Evolutionary conservation across 228 moss, liverwort and hornwort species (phyloP), one percentile per base, ranked within the genome.

Genomic region (Sphagnum magellanicum): DNA sequence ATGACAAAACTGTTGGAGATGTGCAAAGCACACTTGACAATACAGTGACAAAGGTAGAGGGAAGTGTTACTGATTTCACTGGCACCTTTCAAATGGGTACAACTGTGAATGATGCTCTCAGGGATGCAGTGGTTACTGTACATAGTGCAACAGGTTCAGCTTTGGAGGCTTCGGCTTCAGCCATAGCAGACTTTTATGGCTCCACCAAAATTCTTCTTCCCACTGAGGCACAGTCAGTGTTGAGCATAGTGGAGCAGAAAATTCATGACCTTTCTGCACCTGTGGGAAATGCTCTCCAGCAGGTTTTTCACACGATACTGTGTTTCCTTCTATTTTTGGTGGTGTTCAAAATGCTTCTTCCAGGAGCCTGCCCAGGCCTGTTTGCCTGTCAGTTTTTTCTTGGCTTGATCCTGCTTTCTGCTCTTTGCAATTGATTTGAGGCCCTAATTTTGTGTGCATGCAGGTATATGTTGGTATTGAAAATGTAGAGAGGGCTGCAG

Each of bases 31-130:
- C 77, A 65, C 75, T 87, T 17, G 85, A 77, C 68, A 81, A 77
- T 61, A 71, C 71, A 58, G 74, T 73, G 70, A 72, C 75, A 53
- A 78, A 72, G 76, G 72, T 80, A 60, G 79, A 76, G 81, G 82
- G 70, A 50, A 74, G 71, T 59, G 74, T 77, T 60, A 49, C 74
- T 67, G 98, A 81, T 63, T 73, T 89, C 15, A 80, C 84, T 13
- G 84, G 85, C 60, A 74, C 85, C 17, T 86, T 94, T 10, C 85
- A 78, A 62, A 73, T 77, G 67, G 93, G 91, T 52, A 83, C 94
- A 16, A 78, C 98, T 75, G 82, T 89, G 8, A 94, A 90, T 77
- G 81, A 98, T 82, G 74, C 87, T 74, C 83, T 98, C 49, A 92
- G 84, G 70, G 93, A 86, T 53, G 74, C 89, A 60, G 89, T 92